Evolutionary conservation across 2,329 filamentous ascomycete species (phyloP), one percentile per base, ranked within the genome.

Genomic region (Myriosclerotinia curreyana): DNA sequence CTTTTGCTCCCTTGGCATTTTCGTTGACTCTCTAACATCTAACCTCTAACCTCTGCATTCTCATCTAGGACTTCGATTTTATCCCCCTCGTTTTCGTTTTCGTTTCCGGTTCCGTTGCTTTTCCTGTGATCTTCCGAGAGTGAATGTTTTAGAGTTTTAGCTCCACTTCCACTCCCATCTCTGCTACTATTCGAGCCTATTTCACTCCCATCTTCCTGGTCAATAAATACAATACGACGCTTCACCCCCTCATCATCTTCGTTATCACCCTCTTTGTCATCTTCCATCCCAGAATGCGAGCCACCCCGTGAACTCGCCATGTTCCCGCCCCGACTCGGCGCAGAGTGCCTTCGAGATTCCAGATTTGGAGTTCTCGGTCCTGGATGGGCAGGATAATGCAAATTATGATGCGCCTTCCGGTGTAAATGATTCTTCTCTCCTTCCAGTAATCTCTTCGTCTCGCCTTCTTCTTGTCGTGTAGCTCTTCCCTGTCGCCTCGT

Each of bases 401-500:
- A 17, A 11, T 56, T 5, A 34, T 58, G 42, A 20, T 62, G 40
- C 7, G 61, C 7, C n/a, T 58, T 50, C 31, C 22, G 49, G 25
- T 61, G 49, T 7, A 54, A 14, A 49, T 60, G 48, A n/a, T 36
- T 38, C 17, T 20, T 60, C 34, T 60, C 55, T 17, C 9, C 34
- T 2, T 60, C 48, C 14, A 28, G 11, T 48, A 40, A 31, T 36
- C 40, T 36, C n/a, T 38, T 17, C 1, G 42, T 17, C 14, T 53
- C 38, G 1, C 11, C 14, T 49, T 34, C 44, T 40, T 59, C 25
- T 8, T 34, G 8, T 58, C 61, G 68, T 49, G 73, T 71, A 55
- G 69, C 60, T 54, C 48, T 62, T 42, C 68, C 70, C 60, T 74
- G 73, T 40, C 67, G 69, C 62, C 69, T 69, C 11, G 73, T 75